phyloP scores from a whole-genome alignment of 176 grass and related monocot genomes.

The Cocos nucifera region DNA sequence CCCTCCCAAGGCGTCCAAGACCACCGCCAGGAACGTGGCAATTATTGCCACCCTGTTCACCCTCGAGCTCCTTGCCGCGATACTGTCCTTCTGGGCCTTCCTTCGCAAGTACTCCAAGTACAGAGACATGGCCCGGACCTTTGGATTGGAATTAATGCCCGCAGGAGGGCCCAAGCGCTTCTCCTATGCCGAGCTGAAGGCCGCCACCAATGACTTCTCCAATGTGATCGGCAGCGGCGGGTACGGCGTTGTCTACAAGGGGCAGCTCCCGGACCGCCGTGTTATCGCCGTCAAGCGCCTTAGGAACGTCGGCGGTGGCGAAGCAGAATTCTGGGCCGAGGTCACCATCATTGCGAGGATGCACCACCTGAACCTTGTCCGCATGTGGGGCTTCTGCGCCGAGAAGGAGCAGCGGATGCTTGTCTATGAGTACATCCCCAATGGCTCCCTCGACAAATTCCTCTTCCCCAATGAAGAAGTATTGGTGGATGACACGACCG shows the following conservation, averaged over 20 bases:
- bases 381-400: conserved; percentile 96
- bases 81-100: conserved; percentile 91
- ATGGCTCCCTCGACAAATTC: conserved; percentile 90
- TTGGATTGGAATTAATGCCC: conserved; percentile 76
- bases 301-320: conserved; percentile 52
- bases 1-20: conserved; percentile 35
- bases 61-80: conserved; percentile 63
- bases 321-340: conserved; percentile 95
- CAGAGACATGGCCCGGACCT: conserved; percentile 80
- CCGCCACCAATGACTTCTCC: conserved; percentile 81
- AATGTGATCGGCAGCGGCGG: conserved; percentile 59
- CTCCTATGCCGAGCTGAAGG: conserved; percentile 79
- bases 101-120: conserved; percentile 93
- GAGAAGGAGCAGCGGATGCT: conserved; percentile 90
- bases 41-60: conserved; percentile 65
- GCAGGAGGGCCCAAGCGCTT: conserved; percentile 72
- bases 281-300: conserved; percentile 86
- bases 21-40: conserved; percentile 42
- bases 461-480: conserved; percentile 29
- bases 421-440: conserved; percentile 84
- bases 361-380: conserved; percentile 95
- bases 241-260: conserved; percentile 72
- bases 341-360: conserved; percentile 93
- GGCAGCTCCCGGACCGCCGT: conserved; percentile 66
- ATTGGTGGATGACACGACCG: background rate